phyloP scores from a whole-genome alignment of 2,329 filamentous ascomycete genomes.

The Cercospora citrullina region DNA sequence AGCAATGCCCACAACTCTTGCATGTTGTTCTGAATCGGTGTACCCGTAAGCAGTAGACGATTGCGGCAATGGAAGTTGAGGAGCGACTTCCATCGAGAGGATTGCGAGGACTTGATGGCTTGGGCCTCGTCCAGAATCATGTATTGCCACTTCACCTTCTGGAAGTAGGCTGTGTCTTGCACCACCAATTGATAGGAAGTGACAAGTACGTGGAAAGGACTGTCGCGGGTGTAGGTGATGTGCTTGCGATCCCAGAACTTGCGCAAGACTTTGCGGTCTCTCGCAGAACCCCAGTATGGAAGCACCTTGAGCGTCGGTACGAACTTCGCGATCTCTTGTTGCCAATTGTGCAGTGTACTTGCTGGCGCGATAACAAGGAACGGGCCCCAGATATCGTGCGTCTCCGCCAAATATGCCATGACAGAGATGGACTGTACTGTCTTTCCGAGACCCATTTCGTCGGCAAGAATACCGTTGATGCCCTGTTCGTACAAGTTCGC shows the following conservation, averaged over 20 bases:
- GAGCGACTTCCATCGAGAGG: conserved; percentile 94
- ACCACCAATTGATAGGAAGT: conserved; percentile 98
- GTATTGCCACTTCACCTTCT: conserved; percentile 99
- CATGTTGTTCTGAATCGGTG: conserved; percentile 99
- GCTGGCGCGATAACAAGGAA: conserved; percentile 96
- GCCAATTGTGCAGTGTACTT: conserved; percentile 98
- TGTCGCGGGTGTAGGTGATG: conserved; percentile 89
- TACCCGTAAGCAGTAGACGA: conserved; percentile 88
- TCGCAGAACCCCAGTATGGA: conserved; percentile 95
- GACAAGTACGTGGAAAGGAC: conserved; percentile 91
- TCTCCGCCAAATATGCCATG: conserved; percentile 97
- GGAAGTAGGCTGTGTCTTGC: conserved; percentile 93
- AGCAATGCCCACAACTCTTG: conserved; percentile 96
- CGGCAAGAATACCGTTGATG: conserved; percentile 97
- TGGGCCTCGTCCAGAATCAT: conserved; percentile 99
- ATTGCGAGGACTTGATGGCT: conserved; percentile 96
- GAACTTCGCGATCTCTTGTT: conserved; percentile 95
- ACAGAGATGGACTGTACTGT: conserved; percentile 98
- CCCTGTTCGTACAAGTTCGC: conserved; percentile 99
- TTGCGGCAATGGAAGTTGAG: conserved; percentile 95
- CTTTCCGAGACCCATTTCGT: conserved; percentile 99
- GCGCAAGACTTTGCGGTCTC: conserved; percentile 89
- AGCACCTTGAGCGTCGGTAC: conserved; percentile 93
- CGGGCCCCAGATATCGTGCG: conserved; percentile 97
- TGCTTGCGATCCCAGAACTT: conserved; percentile 99